Evolutionary conservation across 805 yeast genomes (phyloP), one percentile per base, ranked within the genome.

Genomic region (Lachancea lanzarotensis): DNA sequence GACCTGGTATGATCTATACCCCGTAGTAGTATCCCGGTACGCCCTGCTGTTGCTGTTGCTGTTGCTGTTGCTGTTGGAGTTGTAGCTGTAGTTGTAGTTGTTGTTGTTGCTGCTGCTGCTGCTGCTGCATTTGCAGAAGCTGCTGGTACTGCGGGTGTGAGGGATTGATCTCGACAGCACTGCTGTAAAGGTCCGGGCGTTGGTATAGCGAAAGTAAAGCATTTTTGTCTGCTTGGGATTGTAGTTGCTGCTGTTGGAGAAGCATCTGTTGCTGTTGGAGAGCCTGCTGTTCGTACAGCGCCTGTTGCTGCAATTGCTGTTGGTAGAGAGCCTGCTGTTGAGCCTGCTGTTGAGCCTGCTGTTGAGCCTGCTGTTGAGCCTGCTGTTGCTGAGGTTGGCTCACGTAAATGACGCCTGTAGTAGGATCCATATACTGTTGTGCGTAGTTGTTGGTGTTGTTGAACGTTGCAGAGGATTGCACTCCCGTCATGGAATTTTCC

Each of bases 351-450:
- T 42, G 34, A 35, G 45, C 38, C 37, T 75, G 78, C 37, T 75
- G 78, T 10, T 57, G 55, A 44, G 50, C 57, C 16, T 48, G 18
- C 3, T 58, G 56, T 13, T 42, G 34, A 35, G 45, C 38, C 37
- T 75, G 78, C 37, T 75, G 78, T 10, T 35, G 16, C 13, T 18
- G 27, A 3, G 25, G 16, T 15, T 80, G 73, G 55, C 84, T 90
- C 30, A 83, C 76, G 53, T 83, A 84, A 3, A 82, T 63, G 39
- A 78, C 74, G 11, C 91, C 90, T 0, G 88, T 81, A 7, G 74
- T 67, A 2, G 89, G 88, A 53, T 84, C 90, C 17, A 82, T 71
- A 57, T 79, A 84, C 56, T 82, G 91, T 67, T 83, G 63, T 62
- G 75, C 65, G 49, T 67, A 45, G 31, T 66, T 57, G 46, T 56